A percentile compares a stretch with the other conserved stretches of the same genome.
These are phyloP conservation scores for Tetrapyrgos nigripes DNA, from an alignment of 1,284 basidiomycete genomes.

Conservation along the genomic window DNA sequence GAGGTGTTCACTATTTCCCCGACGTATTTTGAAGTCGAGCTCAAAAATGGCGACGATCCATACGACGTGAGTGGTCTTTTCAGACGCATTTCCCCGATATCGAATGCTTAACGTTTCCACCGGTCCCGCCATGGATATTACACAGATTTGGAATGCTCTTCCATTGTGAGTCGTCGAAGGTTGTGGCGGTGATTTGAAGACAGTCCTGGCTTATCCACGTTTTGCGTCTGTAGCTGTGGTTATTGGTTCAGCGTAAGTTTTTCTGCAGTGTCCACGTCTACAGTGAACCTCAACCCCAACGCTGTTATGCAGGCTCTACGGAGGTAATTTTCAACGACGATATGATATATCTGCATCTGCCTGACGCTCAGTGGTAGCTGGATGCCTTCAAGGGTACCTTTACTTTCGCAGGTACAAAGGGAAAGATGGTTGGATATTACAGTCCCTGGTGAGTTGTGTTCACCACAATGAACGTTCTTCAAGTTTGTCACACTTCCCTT, in stretches of 20 bases:
- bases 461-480: neutral
- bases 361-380: slow-evolving; percentile 1
- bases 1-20: neutral
- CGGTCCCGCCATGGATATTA: too few species aligned
- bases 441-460: slow-evolving; percentile 1
- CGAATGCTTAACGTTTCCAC: too few species aligned
- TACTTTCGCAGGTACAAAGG: slow-evolving; percentile 13
- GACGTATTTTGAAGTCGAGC: neutral
- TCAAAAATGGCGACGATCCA: neutral
- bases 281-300: neutral
- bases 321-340: neutral
- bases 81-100: too few species aligned
- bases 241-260: slow-evolving; percentile 8
- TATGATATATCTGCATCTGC: neutral
- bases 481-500: neutral
- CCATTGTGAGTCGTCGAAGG: slow-evolving; percentile 1
- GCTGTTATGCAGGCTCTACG: neutral
- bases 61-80: neutral
- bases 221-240: slow-evolving; percentile 7
- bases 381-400: slow-evolving; percentile 14
- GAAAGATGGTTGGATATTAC: slow-evolving; percentile 7
- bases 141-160: slow-evolving; percentile 11
- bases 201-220: neutral
- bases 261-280: too few species aligned
- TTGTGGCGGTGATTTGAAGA: neutral